Percentiles rank a stretch among this genome's conserved stretches.
Evolutionary conservation across 805 yeast genomes (phyloP).

Genomic region (Starmerella apis): DNA sequence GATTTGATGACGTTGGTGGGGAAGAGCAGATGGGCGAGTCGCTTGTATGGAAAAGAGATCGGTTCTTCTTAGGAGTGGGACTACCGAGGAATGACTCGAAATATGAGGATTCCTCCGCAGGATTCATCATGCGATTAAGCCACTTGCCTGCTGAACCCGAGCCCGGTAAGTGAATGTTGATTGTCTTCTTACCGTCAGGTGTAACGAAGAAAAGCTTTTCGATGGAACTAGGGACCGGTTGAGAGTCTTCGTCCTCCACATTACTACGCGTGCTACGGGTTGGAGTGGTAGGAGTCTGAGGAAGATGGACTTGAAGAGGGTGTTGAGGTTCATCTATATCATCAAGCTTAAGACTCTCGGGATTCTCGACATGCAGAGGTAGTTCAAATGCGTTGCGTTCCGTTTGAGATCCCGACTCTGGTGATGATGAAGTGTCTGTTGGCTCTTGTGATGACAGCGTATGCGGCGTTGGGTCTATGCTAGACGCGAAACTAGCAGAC

Average conservation of each 20-base stretch:
- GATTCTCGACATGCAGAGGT: not conserved
- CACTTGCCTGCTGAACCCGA: conserved; percentile 21
- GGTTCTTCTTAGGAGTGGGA: conserved; percentile 17
- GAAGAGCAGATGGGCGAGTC: conserved; percentile 18
- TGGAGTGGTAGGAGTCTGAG: too few species aligned
- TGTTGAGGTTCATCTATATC: conserved; percentile 2
- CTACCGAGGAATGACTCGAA: conserved; percentile 20
- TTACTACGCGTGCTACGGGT: conserved; percentile 11
- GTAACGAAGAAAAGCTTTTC: conserved; percentile 20
- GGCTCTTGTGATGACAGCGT: not conserved
- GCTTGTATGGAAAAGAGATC: not conserved
- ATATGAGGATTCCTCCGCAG: conserved; percentile 7
- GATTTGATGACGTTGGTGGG: conserved; percentile 23
- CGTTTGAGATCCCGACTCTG: not conserved
- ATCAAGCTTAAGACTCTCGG: not conserved
- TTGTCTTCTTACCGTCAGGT: conserved; percentile 12
- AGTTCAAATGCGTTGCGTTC: not conserved
- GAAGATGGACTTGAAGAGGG: conserved; percentile 1
- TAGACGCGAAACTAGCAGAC: not conserved
- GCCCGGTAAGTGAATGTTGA: conserved; percentile 14
- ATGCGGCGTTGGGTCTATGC: not conserved
- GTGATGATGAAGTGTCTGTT: not conserved
- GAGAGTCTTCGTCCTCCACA: not conserved
- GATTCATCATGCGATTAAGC: conserved; percentile 17
- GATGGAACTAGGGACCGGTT: conserved; percentile 18